These are phyloP conservation scores for Xylariales sp. DNA, from an alignment of 2,329 filamentous ascomycete genomes.

Conservation along the genomic window DNA sequence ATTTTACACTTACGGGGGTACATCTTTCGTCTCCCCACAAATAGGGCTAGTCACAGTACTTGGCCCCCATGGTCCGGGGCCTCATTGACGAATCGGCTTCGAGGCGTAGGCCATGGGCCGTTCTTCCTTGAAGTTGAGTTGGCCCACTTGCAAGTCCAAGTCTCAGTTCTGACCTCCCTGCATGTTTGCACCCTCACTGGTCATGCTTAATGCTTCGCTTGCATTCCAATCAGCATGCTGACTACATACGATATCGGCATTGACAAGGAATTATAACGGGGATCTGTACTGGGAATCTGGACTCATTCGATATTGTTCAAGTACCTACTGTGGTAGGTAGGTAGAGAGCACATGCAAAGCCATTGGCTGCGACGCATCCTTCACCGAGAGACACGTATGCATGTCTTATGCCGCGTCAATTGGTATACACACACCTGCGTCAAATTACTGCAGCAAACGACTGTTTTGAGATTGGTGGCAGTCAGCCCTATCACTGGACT, in stretches of 20 bases:
- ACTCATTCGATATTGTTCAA: too few relatives aligned
- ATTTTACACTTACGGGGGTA: background rate
- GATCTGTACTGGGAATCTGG: too few relatives aligned
- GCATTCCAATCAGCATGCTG: too few relatives aligned
- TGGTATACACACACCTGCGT: background rate
- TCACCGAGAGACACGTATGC: conserved; percentile 9
- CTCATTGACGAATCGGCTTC: conserved; percentile 1
- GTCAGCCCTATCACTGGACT: conserved; percentile 6
- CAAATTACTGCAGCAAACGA: background rate
- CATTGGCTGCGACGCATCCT: too few relatives aligned
- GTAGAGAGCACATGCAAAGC: too few relatives aligned
- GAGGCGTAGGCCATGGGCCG: background rate
- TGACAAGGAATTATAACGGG: too few relatives aligned
- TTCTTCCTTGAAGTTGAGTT: background rate
- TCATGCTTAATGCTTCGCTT: too few relatives aligned
- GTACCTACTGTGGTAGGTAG: too few relatives aligned
- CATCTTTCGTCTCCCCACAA: conserved; percentile 2
- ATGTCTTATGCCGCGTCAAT: conserved; percentile 1
- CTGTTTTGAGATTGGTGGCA: background rate
- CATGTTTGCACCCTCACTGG: too few relatives aligned
- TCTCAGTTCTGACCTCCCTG: too few relatives aligned
- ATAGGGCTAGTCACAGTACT: background rate
- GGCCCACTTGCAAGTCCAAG: background rate
- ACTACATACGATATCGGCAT: too few relatives aligned
- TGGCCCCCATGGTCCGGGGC: background rate